These are phyloP conservation scores for Spatholobus suberectus DNA, from an alignment of 306 rosid genomes.

Conservation along the genomic window DNA sequence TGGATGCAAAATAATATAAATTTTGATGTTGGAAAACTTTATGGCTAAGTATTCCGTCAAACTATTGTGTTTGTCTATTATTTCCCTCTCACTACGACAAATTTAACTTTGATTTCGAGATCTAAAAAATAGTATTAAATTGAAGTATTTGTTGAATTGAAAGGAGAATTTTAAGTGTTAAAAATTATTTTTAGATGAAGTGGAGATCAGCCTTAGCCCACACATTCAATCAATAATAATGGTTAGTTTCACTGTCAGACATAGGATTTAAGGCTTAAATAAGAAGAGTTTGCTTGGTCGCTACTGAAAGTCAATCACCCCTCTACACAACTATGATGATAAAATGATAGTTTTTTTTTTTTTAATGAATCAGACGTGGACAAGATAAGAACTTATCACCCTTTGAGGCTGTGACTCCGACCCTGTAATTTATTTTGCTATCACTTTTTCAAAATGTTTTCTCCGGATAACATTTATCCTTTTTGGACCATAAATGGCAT, in stretches of 20 bases:
- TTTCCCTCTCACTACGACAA: background rate
- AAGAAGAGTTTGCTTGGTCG: conserved; percentile 13
- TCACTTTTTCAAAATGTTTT: conserved; percentile 4
- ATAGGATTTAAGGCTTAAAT: conserved; percentile 18
- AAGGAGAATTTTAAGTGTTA: background rate
- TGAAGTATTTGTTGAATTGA: conserved; percentile 12
- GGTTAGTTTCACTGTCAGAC: background rate
- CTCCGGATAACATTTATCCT: background rate
- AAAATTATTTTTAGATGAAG: background rate
- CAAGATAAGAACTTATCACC: conserved; percentile 14
- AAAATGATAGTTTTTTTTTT: background rate
- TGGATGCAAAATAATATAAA: background rate
- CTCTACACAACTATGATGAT: conserved; percentile 22
- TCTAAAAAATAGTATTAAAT: background rate
- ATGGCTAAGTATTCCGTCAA: background rate
- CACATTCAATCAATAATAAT: background rate
- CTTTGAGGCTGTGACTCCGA: background rate
- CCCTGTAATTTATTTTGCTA: conserved; percentile 37
- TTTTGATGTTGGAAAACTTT: background rate
- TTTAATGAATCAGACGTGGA: background rate
- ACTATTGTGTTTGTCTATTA: background rate
- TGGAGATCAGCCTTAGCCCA: background rate
- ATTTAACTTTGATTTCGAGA: conserved; percentile 39
- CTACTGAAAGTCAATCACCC: conserved; percentile 21
- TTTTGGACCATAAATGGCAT: conserved; percentile 22